phyloP scores from a whole-genome alignment of 2,329 filamentous ascomycete species.

The Mycocentrospora acerina region DNA sequence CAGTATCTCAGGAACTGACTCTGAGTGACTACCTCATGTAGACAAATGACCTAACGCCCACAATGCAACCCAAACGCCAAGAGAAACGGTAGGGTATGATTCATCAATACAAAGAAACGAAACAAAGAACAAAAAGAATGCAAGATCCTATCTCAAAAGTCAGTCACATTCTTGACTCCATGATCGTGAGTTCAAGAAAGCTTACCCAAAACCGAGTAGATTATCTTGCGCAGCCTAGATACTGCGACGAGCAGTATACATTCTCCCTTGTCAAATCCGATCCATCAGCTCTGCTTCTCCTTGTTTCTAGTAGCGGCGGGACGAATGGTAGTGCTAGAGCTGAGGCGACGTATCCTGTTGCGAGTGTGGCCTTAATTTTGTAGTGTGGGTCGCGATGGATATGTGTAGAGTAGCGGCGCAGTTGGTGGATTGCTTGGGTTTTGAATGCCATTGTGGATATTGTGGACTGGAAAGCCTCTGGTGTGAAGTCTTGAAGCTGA shows the following conservation, averaged over 20 bases:
- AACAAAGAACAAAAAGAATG: too few species aligned
- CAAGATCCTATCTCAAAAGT: too few species aligned
- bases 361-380: constrained; percentile 37
- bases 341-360: constrained; percentile 40
- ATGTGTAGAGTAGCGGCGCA: constrained; percentile 40
- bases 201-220: too few species aligned
- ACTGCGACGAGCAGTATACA: constrained; percentile 29
- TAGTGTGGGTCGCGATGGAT: constrained; percentile 39
- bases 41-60: too few species aligned
- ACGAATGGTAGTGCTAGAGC: constrained; percentile 45
- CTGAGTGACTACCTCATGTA: too few species aligned
- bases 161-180: too few species aligned
- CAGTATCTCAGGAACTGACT: too few species aligned
- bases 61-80: too few species aligned
- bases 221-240: constrained; percentile 28
- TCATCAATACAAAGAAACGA: too few species aligned
- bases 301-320: constrained; percentile 41
- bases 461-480: not conserved
- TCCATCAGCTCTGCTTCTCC: constrained; percentile 40
- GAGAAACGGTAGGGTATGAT: too few species aligned
- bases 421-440: constrained; percentile 31
- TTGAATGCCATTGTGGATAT: constrained; percentile 30
- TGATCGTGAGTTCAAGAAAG: too few species aligned
- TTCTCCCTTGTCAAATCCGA: constrained; percentile 38
- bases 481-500: too few species aligned